A percentile compares a stretch with the other conserved stretches of the same genome.
These are phyloP conservation scores for Diversispora epigaea DNA, from an alignment of 192 early-diverging fungal genomes.

Conservation along the genomic window DNA sequence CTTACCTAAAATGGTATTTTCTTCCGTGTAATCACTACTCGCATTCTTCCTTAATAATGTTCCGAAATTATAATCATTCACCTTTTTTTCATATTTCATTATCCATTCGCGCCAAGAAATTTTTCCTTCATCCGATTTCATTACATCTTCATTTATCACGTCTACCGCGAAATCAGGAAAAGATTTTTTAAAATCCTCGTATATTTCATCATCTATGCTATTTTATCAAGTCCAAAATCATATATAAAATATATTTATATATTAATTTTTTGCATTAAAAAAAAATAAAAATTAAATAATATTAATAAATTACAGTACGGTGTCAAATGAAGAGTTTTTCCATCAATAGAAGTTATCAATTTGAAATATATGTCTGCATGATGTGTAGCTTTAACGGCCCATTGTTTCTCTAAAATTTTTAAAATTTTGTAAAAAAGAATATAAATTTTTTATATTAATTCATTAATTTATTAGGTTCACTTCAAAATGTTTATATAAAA, in stretches of 20 bases:
- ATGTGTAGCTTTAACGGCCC: conserved; percentile 93
- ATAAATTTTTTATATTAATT: background rate
- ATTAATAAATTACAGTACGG: conserved; percentile 45
- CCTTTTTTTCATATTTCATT: conserved; percentile 79
- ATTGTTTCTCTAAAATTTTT: conserved; percentile 80
- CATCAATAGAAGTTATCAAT: conserved; percentile 68
- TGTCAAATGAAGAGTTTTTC: conserved; percentile 77
- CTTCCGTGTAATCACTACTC: conserved; percentile 76
- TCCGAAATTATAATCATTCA: conserved; percentile 95
- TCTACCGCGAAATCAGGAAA: conserved; percentile 73
- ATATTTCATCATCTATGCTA: conserved; percentile 84
- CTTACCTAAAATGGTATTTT: conserved; percentile 89
- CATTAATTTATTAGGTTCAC: background rate
- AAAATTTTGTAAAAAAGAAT: background rate
- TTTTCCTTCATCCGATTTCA: conserved; percentile 81
- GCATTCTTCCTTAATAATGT: conserved; percentile 78
- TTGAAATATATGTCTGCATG: conserved; percentile 95
- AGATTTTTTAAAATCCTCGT: conserved; percentile 67
- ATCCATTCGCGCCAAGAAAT: conserved; percentile 88
- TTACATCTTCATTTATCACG: conserved; percentile 75
- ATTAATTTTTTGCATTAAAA: background rate
- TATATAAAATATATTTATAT: background rate
- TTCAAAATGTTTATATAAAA: background rate
- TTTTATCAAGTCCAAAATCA: background rate
- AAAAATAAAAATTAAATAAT: background rate